These are phyloP conservation scores for Paramecium bursaria DNA, from an alignment of 73 alveolate species.

Conservation along the genomic window DNA sequence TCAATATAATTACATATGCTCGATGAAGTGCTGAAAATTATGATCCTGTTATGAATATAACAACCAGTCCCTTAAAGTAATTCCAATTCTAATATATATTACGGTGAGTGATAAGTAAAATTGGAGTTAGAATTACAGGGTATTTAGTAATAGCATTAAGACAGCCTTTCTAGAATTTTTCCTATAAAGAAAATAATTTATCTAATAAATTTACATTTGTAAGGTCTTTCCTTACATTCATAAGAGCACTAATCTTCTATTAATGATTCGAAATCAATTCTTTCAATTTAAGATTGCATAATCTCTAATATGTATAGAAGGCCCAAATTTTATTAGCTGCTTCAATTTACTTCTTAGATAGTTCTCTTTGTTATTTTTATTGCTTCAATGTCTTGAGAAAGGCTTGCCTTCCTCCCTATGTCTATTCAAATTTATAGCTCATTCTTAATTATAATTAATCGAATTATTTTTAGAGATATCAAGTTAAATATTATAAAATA, in stretches of 20 bases:
- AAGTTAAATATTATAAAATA: no score
- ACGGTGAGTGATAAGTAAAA: conserved; percentile 9
- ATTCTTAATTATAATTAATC: no score
- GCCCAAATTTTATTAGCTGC: conserved; percentile 26
- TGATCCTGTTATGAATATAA: no score
- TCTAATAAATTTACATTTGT: conserved; percentile 11
- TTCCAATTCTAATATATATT: no score
- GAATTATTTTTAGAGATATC: no score
- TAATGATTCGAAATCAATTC: background rate
- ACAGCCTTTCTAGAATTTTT: conserved; percentile 28
- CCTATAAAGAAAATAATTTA: background rate
- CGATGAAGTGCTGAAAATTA: no score
- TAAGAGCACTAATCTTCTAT: no score
- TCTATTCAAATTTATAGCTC: no score
- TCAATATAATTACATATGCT: no score
- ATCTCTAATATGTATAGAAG: conserved; percentile 20
- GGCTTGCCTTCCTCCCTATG: no score
- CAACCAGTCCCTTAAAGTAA: no score
- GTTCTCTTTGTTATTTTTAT: conserved; percentile 20
- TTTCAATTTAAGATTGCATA: background rate
- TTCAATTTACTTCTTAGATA: background rate
- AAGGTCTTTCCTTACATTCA: background rate
- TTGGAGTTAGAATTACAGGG: conserved; percentile 51
- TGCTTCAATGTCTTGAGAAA: no score
- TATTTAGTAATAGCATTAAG: conserved; percentile 15